Evolutionary conservation across 768 basidiomycete genomes (phyloP).

Genomic region (Lactarius hatsudake): DNA sequence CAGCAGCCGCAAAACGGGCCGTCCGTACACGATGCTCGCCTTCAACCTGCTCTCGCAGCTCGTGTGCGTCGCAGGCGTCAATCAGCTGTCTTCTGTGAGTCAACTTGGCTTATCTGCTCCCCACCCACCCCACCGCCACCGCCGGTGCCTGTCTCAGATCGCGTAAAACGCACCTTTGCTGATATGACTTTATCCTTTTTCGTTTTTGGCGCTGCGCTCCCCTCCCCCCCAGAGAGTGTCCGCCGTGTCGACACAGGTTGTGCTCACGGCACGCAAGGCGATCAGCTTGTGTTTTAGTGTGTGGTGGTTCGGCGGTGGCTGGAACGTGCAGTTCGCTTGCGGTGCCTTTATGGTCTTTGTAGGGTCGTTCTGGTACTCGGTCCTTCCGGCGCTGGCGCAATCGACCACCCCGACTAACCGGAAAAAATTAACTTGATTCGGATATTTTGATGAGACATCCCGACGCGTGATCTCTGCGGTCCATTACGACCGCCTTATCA

Average conservation of each 20-base stretch:
- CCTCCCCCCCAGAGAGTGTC: constrained; percentile 55
- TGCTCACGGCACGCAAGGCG: constrained; percentile 78
- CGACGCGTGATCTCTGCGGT: background rate
- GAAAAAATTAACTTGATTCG: constrained; percentile 6
- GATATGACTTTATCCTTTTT: background rate
- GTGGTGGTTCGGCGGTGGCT: constrained; percentile 78
- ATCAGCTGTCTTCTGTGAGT: constrained; percentile 72
- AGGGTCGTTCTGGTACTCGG: constrained; percentile 58
- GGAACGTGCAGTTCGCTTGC: constrained; percentile 59
- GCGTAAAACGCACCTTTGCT: background rate
- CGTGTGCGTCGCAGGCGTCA: constrained; percentile 81
- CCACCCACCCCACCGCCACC: background rate
- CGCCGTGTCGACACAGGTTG: constrained; percentile 77
- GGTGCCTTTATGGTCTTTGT: constrained; percentile 75
- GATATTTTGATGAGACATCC: background rate
- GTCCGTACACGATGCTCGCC: constrained; percentile 54
- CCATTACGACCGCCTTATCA: background rate
- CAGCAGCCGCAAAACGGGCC: constrained; percentile 34
- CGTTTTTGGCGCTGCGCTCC: background rate
- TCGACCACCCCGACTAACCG: constrained; percentile 10
- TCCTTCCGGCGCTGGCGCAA: constrained; percentile 21
- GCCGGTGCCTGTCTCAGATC: background rate
- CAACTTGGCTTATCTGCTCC: too few relatives aligned
- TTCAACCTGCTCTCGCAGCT: constrained; percentile 72
- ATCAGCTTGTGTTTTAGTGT: constrained; percentile 77